phyloP scores from a whole-genome alignment of 2,329 filamentous ascomycete species.

The Chrysoporthe austroafricana region DNA sequence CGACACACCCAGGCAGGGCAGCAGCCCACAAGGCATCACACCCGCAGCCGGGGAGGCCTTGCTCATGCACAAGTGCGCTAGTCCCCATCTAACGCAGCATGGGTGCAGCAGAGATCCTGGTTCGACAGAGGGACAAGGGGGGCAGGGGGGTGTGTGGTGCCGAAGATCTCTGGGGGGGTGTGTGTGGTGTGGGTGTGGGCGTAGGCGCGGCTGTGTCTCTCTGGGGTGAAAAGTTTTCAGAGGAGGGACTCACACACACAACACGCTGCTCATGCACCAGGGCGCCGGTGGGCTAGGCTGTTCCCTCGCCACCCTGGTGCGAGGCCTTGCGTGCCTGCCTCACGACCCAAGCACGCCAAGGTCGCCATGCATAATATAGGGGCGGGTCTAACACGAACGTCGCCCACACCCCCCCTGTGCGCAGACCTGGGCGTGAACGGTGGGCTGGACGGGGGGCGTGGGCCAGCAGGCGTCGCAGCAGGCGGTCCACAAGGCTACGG shows the following conservation, averaged over 20 bases:
- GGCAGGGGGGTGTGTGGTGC: conserved; percentile 26
- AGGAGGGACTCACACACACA: neutral
- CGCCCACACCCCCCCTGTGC: conserved; percentile 9
- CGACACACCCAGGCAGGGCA: conserved; percentile 15
- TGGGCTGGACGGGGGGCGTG: neutral
- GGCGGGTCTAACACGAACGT: conserved; percentile 5
- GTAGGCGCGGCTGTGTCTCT: conserved; percentile 21
- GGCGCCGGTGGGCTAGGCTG: neutral
- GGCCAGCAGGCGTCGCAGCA: too few species aligned
- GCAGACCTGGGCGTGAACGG: neutral
- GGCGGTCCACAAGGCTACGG: conserved; percentile 5
- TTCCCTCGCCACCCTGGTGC: conserved; percentile 10
- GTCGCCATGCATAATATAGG: conserved; percentile 8
- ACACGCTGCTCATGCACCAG: neutral
- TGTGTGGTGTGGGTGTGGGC: too few species aligned
- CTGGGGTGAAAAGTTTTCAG: conserved; percentile 23
- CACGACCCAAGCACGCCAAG: conserved; percentile 4
- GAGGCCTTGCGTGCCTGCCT: neutral
- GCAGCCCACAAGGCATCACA: conserved; percentile 23
- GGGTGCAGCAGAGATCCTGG: conserved; percentile 21
- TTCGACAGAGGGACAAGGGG: conserved; percentile 6
- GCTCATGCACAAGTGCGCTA: conserved; percentile 18
- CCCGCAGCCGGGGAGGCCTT: conserved; percentile 26
- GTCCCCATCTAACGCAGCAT: conserved; percentile 11
- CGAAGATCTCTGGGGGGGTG: conserved; percentile 13